phyloP scores from a whole-genome alignment of 176 grass and related monocot species.

The Dendrocalamus sinicus region DNA sequence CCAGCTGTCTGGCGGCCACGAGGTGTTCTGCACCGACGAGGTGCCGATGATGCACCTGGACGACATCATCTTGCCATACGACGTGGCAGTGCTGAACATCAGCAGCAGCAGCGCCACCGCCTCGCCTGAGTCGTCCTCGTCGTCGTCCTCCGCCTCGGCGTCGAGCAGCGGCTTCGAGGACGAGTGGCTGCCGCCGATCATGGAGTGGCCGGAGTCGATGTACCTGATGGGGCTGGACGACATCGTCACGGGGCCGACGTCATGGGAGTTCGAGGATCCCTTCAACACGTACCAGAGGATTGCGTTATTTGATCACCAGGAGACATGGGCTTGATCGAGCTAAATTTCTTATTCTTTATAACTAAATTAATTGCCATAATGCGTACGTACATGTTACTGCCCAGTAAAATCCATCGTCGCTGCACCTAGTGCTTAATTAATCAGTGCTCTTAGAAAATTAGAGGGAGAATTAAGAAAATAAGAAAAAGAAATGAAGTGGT shows the following conservation, averaged over 20 bases:
- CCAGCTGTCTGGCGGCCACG: background rate
- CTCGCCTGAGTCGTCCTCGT: slow-evolving; percentile 35
- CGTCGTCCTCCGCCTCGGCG: slow-evolving; percentile 27
- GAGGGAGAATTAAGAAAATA: background rate
- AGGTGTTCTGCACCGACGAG: slow-evolving; percentile 63
- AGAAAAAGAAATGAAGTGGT: slow-evolving; percentile 38
- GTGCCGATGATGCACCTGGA: slow-evolving; percentile 56
- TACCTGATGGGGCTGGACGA: slow-evolving; percentile 68
- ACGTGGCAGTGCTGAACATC: background rate
- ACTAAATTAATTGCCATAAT: background rate
- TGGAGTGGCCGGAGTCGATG: slow-evolving; percentile 85
- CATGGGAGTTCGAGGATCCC: slow-evolving; percentile 54
- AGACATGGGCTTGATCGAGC: slow-evolving; percentile 54
- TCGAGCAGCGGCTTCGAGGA: slow-evolving; percentile 47
- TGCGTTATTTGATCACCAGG: slow-evolving; percentile 62
- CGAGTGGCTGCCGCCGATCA: slow-evolving; percentile 57
- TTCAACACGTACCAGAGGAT: slow-evolving; percentile 71
- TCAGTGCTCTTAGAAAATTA: slow-evolving; percentile 12
- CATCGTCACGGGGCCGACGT: slow-evolving; percentile 36
- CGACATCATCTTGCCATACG: slow-evolving; percentile 53
- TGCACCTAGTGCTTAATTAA: slow-evolving; percentile 22
- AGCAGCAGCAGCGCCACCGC: background rate
- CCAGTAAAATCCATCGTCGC: background rate
- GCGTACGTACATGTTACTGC: background rate
- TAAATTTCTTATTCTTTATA: slow-evolving; percentile 1